These are phyloP conservation scores for Fraxinus paxiana DNA, from an alignment of 305 asterid species.

Conservation along the genomic window DNA sequence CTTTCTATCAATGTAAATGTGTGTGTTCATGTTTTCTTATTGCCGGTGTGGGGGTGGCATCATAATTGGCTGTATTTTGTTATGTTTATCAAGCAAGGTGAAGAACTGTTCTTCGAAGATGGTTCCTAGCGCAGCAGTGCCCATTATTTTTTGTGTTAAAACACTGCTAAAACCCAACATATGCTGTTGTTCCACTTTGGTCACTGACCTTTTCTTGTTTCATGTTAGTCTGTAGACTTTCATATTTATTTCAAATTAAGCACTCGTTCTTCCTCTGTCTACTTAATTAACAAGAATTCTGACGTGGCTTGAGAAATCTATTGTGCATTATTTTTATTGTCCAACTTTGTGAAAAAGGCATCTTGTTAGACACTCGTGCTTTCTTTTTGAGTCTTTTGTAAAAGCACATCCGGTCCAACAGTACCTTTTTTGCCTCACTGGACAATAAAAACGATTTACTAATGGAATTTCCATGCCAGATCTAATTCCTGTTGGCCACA, in stretches of 20 bases:
- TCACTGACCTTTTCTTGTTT: neutral
- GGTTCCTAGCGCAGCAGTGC: neutral
- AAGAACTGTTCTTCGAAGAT: neutral
- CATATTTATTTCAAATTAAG: neutral
- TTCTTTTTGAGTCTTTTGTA: neutral
- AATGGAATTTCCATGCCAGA: neutral
- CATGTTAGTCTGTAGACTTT: neutral
- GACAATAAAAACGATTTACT: neutral
- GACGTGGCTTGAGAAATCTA: neutral
- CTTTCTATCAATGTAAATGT: neutral
- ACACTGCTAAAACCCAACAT: neutral
- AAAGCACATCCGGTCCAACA: neutral
- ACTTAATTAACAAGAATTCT: neutral
- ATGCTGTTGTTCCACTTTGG: neutral
- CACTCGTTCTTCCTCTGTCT: neutral
- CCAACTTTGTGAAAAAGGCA: neutral
- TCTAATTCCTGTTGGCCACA: neutral
- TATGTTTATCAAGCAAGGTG: neutral
- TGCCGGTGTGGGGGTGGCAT: neutral
- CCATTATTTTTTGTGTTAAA: neutral
- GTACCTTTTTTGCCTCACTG: neutral
- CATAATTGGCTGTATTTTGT: neutral
- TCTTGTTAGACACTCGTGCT: neutral
- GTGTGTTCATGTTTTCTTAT: neutral
- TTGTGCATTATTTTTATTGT: neutral